These are phyloP conservation scores for Echria macrotheca DNA, from an alignment of 495 filamentous ascomycete species.

Conservation along the genomic window DNA sequence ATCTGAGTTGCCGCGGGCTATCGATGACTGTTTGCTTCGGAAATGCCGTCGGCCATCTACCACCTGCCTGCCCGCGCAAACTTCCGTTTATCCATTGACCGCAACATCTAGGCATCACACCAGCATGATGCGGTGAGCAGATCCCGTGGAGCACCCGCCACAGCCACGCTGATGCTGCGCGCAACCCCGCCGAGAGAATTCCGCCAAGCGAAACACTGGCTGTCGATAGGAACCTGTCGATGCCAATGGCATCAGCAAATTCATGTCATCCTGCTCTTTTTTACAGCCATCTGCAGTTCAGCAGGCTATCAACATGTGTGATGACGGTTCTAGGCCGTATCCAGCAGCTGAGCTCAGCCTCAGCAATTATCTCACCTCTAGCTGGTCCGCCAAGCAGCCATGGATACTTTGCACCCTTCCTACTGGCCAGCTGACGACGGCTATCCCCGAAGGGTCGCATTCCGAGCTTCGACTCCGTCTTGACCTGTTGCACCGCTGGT, in stretches of 20 bases:
- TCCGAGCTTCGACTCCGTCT: background rate
- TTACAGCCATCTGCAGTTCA: background rate
- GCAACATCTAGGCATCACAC: too few species aligned
- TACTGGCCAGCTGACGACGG: conserved; percentile 1
- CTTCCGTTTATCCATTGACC: too few species aligned
- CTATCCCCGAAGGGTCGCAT: conserved; percentile 9
- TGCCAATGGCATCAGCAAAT: background rate
- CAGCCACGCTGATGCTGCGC: too few species aligned
- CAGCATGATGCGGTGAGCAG: too few species aligned
- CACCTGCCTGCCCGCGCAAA: too few species aligned
- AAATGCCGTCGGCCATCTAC: too few species aligned
- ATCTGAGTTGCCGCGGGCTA: too few species aligned
- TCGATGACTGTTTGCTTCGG: too few species aligned
- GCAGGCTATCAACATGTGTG: background rate
- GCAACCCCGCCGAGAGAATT: too few species aligned
- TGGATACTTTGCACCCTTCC: background rate
- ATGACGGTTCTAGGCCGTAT: background rate
- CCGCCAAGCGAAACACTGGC: too few species aligned
- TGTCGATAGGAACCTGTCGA: too few species aligned
- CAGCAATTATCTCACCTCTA: background rate
- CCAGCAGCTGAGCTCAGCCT: background rate
- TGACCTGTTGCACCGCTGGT: conserved; percentile 1
- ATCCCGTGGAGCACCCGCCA: too few species aligned
- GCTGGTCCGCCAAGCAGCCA: conserved; percentile 1
- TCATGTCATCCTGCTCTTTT: background rate